A percentile compares a stretch with the other conserved stretches of the same genome.
Evolutionary conservation across 257 asterid species (phyloP).

Genomic region (Capsicum baccatum): DNA sequence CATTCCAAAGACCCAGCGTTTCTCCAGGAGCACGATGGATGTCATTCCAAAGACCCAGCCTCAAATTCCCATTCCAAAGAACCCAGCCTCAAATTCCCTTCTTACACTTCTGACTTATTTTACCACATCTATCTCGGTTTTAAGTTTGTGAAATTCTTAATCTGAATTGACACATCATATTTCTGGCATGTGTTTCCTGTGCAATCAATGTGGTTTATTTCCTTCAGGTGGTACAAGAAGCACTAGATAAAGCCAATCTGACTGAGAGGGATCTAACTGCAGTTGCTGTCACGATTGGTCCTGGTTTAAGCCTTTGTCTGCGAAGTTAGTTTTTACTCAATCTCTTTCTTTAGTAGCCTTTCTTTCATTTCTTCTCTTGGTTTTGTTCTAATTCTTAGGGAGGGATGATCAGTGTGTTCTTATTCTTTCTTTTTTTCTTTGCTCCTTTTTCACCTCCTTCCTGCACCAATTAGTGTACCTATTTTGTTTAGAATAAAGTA

Average conservation of each 20-base stretch:
- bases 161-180: slow-evolving; percentile 5
- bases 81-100: not conserved
- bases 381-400: not conserved
- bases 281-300: slow-evolving; percentile 98
- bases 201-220: slow-evolving; percentile 18
- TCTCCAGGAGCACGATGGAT: not conserved
- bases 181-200: slow-evolving; percentile 6
- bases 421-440: slow-evolving; percentile 11
- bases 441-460: slow-evolving; percentile 14
- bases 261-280: slow-evolving; percentile 91
- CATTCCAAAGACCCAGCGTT: not conserved
- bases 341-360: slow-evolving; percentile 15
- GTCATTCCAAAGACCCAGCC: not conserved
- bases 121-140: not conserved
- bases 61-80: not conserved
- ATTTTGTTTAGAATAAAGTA: not conserved
- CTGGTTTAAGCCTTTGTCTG: slow-evolving; percentile 97
- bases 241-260: slow-evolving; percentile 80
- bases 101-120: not conserved
- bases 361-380: not conserved
- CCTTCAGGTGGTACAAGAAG: slow-evolving; percentile 93
- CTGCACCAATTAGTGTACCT: not conserved
- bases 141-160: not conserved
- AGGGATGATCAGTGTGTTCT: not conserved
- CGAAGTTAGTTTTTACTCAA: slow-evolving; percentile 61